These are phyloP conservation scores for Vaccinium macrocarpon DNA, from an alignment of 148 eudicot species.

Conservation along the genomic window DNA sequence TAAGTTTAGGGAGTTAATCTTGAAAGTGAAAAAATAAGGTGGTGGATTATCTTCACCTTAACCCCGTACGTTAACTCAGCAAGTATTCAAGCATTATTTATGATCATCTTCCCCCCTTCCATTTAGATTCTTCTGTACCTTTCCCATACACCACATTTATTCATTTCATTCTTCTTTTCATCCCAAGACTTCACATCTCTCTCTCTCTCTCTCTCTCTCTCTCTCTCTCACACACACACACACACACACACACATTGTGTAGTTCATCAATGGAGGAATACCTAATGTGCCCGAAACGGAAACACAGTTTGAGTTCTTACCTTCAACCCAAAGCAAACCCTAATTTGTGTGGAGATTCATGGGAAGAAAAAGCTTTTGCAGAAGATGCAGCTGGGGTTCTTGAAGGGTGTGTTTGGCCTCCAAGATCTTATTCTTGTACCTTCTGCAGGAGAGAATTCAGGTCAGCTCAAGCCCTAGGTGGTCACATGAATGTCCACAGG, in stretches of 20 bases:
- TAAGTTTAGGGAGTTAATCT: no score
- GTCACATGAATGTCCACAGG: slow-evolving; percentile 93
- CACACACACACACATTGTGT: no score
- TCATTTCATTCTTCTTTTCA: slow-evolving; percentile 2
- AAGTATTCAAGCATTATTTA: background rate
- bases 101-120: background rate
- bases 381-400: slow-evolving; percentile 70
- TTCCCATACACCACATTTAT: slow-evolving; percentile 13
- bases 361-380: slow-evolving; percentile 92
- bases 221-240: no score
- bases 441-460: slow-evolving; percentile 80
- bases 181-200: background rate
- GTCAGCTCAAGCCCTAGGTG: slow-evolving; percentile 95
- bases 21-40: no score
- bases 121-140: slow-evolving; percentile 4
- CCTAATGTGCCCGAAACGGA: slow-evolving; percentile 40
- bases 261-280: slow-evolving; percentile 43
- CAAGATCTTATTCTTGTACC: slow-evolving; percentile 74
- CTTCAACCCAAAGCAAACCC: slow-evolving; percentile 10
- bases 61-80: background rate
- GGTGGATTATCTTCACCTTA: background rate
- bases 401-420: slow-evolving; percentile 87
- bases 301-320: slow-evolving; percentile 24
- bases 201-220: background rate
- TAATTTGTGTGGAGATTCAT: slow-evolving; percentile 44